These are phyloP conservation scores for Urtica urens DNA, from an alignment of 306 rosid species.

Conservation along the genomic window DNA sequence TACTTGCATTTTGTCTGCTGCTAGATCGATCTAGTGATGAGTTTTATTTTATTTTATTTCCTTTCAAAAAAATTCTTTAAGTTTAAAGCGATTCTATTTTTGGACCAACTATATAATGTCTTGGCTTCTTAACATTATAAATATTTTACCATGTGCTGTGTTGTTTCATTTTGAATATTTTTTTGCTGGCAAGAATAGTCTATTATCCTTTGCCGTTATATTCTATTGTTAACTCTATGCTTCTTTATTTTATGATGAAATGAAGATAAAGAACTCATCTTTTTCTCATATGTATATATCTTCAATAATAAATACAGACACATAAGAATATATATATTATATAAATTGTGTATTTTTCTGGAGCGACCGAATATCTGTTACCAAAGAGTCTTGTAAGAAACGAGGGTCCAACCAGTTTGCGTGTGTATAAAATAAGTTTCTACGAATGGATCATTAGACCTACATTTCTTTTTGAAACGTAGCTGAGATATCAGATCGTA, in stretches of 20 bases:
- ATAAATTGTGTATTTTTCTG: too few species aligned
- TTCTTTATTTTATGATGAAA: neutral
- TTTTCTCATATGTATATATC: neutral
- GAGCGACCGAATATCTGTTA: too few species aligned
- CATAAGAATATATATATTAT: too few species aligned
- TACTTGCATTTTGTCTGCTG: neutral
- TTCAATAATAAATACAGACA: neutral
- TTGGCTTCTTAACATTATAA: neutral
- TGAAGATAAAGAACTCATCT: slow-evolving; percentile 2
- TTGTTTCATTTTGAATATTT: neutral
- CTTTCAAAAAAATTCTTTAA: neutral
- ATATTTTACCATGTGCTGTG: neutral
- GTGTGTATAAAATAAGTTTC: too few species aligned
- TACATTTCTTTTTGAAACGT: too few species aligned
- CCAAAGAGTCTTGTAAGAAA: too few species aligned
- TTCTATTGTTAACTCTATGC: neutral
- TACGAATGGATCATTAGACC: too few species aligned
- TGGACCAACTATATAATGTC: slow-evolving; percentile 1
- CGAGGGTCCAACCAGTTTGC: too few species aligned
- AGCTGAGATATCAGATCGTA: too few species aligned
- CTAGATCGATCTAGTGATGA: neutral
- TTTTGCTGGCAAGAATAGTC: neutral
- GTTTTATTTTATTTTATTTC: neutral
- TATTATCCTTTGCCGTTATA: neutral
- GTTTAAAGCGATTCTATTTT: slow-evolving; percentile 8